A percentile compares a stretch with the other conserved stretches of the same genome.
Conservation (phyloP, 495 filamentous ascomycete species). For the Eremomyces bilateralis region DNA sequence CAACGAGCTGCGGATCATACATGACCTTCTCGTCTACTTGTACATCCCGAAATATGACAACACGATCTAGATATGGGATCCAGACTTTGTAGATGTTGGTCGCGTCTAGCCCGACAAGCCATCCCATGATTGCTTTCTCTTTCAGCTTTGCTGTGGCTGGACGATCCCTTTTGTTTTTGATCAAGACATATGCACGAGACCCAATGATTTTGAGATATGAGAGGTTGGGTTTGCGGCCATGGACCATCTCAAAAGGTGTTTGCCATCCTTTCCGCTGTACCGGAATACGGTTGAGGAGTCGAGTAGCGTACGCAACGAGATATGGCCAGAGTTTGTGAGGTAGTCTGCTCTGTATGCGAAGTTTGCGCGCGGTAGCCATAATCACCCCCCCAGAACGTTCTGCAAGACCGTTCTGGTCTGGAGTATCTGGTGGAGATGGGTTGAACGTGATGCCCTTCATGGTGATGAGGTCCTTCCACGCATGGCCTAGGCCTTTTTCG, state of each 20-base stretch:
- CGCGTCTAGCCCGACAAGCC: constrained; percentile 7
- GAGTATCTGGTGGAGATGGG: not conserved
- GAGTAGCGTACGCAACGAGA: constrained; percentile 1
- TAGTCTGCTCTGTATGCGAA: constrained; percentile 4
- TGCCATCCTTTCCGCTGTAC: constrained; percentile 5
- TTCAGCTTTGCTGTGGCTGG: constrained; percentile 4
- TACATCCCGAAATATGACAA: constrained; percentile 5
- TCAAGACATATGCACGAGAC: constrained; percentile 3
- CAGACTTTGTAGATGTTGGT: constrained; percentile 8
- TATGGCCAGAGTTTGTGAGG: constrained; percentile 3
- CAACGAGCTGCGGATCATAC: no score
- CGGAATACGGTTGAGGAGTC: constrained; percentile 9
- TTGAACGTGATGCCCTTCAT: not conserved
- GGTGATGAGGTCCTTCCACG: not conserved
- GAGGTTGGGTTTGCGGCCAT: not conserved
- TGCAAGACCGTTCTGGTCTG: not conserved
- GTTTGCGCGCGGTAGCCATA: constrained; percentile 2
- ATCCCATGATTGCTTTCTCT: constrained; percentile 3
- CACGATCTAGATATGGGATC: constrained; percentile 2
- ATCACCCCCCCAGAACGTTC: constrained; percentile 1
- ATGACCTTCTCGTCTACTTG: constrained; percentile 2
- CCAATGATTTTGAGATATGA: constrained; percentile 3
- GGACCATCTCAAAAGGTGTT: constrained; percentile 5
- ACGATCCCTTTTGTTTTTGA: not conserved
- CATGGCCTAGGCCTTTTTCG: not conserved